Evolutionary conservation across 2,329 filamentous ascomycete genomes (phyloP).

Genomic region (Fusarium incarnatum): DNA sequence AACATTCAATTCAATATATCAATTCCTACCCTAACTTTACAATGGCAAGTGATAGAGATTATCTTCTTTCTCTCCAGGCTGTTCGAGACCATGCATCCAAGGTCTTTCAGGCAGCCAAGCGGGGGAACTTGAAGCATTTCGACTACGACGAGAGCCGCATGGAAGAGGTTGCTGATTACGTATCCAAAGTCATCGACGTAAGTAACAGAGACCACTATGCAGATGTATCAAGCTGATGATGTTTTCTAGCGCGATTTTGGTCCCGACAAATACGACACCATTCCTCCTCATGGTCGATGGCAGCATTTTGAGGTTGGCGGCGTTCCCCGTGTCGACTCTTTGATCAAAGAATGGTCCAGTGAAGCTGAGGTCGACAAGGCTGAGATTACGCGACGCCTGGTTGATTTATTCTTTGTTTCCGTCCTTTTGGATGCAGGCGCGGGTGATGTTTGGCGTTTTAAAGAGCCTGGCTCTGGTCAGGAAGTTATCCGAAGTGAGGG

Average conservation of each 20-base stretch:
- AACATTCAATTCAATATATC: not conserved
- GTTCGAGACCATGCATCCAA: conserved; percentile 52
- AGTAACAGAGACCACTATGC: not conserved
- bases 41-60: conserved; percentile 39
- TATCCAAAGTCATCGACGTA: conserved; percentile 57
- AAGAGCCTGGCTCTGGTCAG: conserved; percentile 53
- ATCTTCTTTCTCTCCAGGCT: conserved; percentile 53
- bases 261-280: conserved; percentile 58
- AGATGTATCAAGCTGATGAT: not conserved
- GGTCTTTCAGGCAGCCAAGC: conserved; percentile 53
- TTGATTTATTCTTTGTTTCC: conserved; percentile 72
- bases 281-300: conserved; percentile 69
- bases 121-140: conserved; percentile 56
- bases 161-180: conserved; percentile 56
- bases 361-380: conserved; percentile 50
- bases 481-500: conserved; percentile 60
- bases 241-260: conserved; percentile 61
- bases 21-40: not conserved
- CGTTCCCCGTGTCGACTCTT: conserved; percentile 59
- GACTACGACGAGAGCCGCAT: conserved; percentile 54
- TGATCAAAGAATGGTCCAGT: conserved; percentile 60
- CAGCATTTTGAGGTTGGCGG: conserved; percentile 72
- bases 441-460: conserved; percentile 61
- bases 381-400: conserved; percentile 64
- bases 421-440: conserved; percentile 68